Evolutionary conservation across 306 rosid genomes (phyloP).

Genomic region (Vigna radiata): DNA sequence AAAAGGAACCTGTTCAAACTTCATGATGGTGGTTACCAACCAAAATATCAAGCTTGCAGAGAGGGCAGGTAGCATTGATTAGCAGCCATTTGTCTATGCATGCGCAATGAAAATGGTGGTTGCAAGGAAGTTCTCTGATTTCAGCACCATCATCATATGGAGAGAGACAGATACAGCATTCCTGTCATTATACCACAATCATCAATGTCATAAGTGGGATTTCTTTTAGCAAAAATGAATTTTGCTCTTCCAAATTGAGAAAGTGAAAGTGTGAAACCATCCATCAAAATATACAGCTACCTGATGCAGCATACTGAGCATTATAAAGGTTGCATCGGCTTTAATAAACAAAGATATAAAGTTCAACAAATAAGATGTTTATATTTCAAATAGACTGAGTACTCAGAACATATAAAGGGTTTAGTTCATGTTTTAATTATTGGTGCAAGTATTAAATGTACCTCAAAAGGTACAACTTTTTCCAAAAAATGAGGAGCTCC

Average conservation of each 20-base stretch:
- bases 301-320: neutral
- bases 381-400: neutral
- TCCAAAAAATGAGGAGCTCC: neutral
- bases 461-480: no score
- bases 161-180: constrained; percentile 84
- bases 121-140: constrained; percentile 83
- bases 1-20: constrained; percentile 50
- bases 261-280: constrained; percentile 25
- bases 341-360: constrained; percentile 1
- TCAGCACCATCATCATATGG: constrained; percentile 70
- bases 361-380: neutral
- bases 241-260: constrained; percentile 1
- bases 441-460: no score
- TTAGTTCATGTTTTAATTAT: no score
- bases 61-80: constrained; percentile 83
- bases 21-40: constrained; percentile 45
- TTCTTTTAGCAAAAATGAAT: neutral
- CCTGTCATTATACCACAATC: constrained; percentile 57
- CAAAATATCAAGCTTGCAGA: constrained; percentile 86
- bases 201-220: constrained; percentile 35
- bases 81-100: constrained; percentile 95
- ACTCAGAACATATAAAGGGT: neutral
- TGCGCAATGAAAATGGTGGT: constrained; percentile 79
- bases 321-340: neutral
- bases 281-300: neutral